Evolutionary conservation across 495 filamentous ascomycete genomes (phyloP).

Genomic region (Aspergillus avenaceus): DNA sequence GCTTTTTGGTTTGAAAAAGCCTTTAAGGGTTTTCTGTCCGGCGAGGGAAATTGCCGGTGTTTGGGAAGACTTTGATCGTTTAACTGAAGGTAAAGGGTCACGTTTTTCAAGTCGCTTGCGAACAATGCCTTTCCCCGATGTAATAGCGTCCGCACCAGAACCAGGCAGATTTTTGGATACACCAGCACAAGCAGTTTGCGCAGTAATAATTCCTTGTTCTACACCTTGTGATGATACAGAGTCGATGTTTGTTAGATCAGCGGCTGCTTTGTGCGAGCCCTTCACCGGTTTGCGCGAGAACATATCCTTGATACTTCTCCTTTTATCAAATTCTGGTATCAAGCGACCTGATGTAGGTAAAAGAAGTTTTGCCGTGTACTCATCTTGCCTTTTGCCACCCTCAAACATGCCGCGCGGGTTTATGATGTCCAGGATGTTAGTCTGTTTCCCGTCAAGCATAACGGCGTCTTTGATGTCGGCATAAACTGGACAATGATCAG

Average conservation of each 20-base stretch:
- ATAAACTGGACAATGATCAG: constrained; percentile 94
- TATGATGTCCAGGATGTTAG: constrained; percentile 68
- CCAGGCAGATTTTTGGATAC: not conserved
- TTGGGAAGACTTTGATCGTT: constrained; percentile 45
- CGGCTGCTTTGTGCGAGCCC: constrained; percentile 5
- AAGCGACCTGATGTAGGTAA: constrained; percentile 75
- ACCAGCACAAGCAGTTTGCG: not conserved
- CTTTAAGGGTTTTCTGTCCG: constrained; percentile 72
- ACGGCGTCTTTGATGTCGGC: constrained; percentile 67
- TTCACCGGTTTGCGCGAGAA: constrained; percentile 58
- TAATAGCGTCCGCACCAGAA: not conserved
- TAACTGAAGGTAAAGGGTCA: constrained; percentile 22
- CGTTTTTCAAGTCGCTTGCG: constrained; percentile 26
- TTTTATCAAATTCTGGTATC: constrained; percentile 81
- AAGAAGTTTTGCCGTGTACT: constrained; percentile 61
- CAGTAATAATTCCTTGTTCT: not conserved
- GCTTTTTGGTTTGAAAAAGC: constrained; percentile 72
- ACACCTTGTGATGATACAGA: not conserved
- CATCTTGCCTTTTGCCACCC: constrained; percentile 61
- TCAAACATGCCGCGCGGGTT: constrained; percentile 75
- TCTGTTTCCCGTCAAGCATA: constrained; percentile 38
- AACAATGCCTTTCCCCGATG: constrained; percentile 12
- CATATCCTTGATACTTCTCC: constrained; percentile 89
- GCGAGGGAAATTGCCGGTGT: constrained; percentile 23
- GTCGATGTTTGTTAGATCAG: not conserved